Conservation (phyloP, 805 yeast genomes). For the Schizosaccharomyces octosporus region DNA sequence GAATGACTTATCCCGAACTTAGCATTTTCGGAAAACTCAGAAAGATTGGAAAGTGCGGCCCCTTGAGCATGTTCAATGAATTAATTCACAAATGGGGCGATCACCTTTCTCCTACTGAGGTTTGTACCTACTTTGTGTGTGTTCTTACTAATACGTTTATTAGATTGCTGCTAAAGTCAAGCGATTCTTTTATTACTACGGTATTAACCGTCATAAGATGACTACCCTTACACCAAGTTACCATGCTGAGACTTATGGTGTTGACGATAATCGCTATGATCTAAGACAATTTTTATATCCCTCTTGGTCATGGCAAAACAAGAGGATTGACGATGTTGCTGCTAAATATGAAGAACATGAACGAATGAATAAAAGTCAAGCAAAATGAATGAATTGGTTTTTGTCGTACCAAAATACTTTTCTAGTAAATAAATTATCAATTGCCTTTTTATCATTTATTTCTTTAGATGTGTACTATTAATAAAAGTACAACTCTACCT, state of each 20-base stretch:
- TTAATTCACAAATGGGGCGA: constrained; percentile 83
- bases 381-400: too few species aligned
- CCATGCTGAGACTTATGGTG: constrained; percentile 94
- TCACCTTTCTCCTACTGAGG: constrained; percentile 47
- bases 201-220: constrained; percentile 88
- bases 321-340: constrained; percentile 64
- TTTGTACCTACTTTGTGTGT: background rate
- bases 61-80: constrained; percentile 79
- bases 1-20: constrained; percentile 86
- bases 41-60: constrained; percentile 86
- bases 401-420: too few species aligned
- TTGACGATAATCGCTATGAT: constrained; percentile 92
- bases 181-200: constrained; percentile 75
- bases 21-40: constrained; percentile 75
- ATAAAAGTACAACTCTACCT: too few species aligned
- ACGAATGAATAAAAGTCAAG: background rate
- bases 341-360: constrained; percentile 16
- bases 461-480: too few species aligned
- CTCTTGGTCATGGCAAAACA: constrained; percentile 67
- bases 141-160: background rate
- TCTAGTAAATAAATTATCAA: too few species aligned
- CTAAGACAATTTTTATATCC: constrained; percentile 91
- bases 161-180: constrained; percentile 72
- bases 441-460: too few species aligned
- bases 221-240: constrained; percentile 93